These are phyloP conservation scores for Corniculantispora saksenae DNA, from an alignment of 2,329 filamentous ascomycete genomes.

Conservation along the genomic window DNA sequence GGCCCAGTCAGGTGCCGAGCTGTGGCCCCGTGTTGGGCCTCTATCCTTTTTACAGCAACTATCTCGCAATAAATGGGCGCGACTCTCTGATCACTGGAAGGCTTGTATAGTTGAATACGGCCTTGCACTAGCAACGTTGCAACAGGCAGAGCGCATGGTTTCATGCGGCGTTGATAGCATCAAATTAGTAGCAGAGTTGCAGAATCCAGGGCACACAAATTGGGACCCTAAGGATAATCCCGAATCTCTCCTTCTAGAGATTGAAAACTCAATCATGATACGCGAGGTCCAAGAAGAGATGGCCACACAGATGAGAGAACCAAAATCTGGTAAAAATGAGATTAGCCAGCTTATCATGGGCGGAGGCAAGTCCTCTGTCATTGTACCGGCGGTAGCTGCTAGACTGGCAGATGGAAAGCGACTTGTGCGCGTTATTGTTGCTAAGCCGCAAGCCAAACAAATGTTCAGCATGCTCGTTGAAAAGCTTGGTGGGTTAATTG, in stretches of 20 bases:
- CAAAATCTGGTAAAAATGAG: conserved; percentile 42
- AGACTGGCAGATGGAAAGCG: conserved; percentile 50
- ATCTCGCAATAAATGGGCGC: background rate
- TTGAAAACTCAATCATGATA: conserved; percentile 63
- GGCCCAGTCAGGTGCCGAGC: background rate
- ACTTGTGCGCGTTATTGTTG: conserved; percentile 60
- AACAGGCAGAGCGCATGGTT: background rate
- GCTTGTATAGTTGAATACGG: background rate
- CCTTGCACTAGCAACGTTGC: background rate
- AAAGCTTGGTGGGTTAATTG: conserved; percentile 57
- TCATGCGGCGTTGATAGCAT: background rate
- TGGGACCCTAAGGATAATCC: conserved; percentile 35
- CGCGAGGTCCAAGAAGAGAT: conserved; percentile 58
- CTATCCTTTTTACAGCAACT: background rate
- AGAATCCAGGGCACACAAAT: background rate
- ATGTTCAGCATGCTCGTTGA: conserved; percentile 57
- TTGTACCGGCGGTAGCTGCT: conserved; percentile 63
- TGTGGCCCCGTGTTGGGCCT: background rate
- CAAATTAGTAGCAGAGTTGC: background rate
- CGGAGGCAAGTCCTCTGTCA: conserved; percentile 69
- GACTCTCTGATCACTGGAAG: background rate
- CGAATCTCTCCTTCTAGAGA: conserved; percentile 64
- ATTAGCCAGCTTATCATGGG: conserved; percentile 73
- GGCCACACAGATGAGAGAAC: conserved; percentile 55
- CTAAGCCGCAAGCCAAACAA: conserved; percentile 61